phyloP scores from a whole-genome alignment of 768 basidiomycete species.

The Collybia mongolica region DNA sequence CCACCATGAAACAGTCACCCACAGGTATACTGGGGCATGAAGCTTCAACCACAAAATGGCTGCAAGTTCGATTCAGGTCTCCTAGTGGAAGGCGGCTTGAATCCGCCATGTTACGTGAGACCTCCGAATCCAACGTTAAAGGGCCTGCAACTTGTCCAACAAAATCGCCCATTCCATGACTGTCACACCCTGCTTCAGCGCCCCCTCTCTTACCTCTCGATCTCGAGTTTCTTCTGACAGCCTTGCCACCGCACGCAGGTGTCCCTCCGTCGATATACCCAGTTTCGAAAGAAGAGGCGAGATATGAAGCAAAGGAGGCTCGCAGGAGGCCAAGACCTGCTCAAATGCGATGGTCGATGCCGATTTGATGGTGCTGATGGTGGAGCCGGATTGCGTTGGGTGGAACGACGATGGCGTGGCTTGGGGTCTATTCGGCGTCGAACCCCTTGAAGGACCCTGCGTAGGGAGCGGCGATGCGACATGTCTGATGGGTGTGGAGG shows the following conservation, averaged over 20 bases:
- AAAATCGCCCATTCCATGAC: conserved; percentile 80
- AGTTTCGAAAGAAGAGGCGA: conserved; percentile 53
- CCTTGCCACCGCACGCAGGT: conserved; percentile 59
- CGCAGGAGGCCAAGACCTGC: conserved; percentile 55
- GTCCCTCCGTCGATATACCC: conserved; percentile 59
- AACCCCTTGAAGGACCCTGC: conserved; percentile 13
- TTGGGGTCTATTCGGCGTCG: conserved; percentile 15
- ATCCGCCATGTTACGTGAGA: too few species aligned
- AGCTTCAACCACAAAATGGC: too few species aligned
- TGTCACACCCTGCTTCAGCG: conserved; percentile 64
- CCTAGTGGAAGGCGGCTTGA: too few species aligned
- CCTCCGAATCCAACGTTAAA: conserved; percentile 3
- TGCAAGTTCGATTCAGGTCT: too few species aligned
- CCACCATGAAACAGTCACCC: too few species aligned
- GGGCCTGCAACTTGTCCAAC: conserved; percentile 55
- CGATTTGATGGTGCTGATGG: conserved; percentile 42
- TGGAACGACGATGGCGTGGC: conserved; percentile 26
- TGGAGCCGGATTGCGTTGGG: conserved; percentile 37
- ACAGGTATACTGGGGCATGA: too few species aligned
- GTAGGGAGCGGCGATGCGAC: conserved; percentile 1
- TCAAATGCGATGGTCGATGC: conserved; percentile 42
- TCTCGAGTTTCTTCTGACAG: conserved; percentile 67
- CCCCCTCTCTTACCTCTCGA: conserved; percentile 68
- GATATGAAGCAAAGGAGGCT: conserved; percentile 66
- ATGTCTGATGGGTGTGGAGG: conserved; percentile 8